phyloP scores from a whole-genome alignment of 306 rosid species.

The Fragaria iinumae region DNA sequence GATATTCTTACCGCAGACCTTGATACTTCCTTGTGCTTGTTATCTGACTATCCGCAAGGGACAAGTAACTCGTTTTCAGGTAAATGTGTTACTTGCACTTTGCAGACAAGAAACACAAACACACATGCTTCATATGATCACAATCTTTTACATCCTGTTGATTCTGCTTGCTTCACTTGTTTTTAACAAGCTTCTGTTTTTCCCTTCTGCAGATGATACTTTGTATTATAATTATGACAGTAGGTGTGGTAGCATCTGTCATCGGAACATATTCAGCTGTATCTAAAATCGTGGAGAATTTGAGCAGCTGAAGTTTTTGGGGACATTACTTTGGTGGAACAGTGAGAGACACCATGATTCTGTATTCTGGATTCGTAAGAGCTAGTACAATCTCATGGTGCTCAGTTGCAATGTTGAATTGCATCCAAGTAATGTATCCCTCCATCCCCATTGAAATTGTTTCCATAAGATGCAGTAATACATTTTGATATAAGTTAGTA shows the following conservation, averaged over 20 bases:
- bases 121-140: neutral
- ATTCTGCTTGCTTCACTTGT: neutral
- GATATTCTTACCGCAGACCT: conserved; percentile 51
- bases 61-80: conserved; percentile 63
- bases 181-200: neutral
- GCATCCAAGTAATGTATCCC: neutral
- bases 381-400: neutral
- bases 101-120: neutral
- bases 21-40: conserved; percentile 92
- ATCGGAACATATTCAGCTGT: conserved; percentile 83
- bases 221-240: conserved; percentile 52
- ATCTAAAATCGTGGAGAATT: conserved; percentile 51
- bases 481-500: neutral
- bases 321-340: neutral
- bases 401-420: conserved; percentile 23
- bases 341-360: neutral
- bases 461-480: neutral
- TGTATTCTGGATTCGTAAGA: neutral
- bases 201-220: conserved; percentile 44
- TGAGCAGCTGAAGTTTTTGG: conserved; percentile 43
- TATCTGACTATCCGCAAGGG: conserved; percentile 71
- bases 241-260: conserved; percentile 52
- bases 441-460: neutral
- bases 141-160: neutral
- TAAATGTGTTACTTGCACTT: conserved; percentile 14